A percentile compares a stretch with the other conserved stretches of the same genome.
phyloP scores from a whole-genome alignment of 2,329 filamentous ascomycete genomes.

The Polychaeton citri region DNA sequence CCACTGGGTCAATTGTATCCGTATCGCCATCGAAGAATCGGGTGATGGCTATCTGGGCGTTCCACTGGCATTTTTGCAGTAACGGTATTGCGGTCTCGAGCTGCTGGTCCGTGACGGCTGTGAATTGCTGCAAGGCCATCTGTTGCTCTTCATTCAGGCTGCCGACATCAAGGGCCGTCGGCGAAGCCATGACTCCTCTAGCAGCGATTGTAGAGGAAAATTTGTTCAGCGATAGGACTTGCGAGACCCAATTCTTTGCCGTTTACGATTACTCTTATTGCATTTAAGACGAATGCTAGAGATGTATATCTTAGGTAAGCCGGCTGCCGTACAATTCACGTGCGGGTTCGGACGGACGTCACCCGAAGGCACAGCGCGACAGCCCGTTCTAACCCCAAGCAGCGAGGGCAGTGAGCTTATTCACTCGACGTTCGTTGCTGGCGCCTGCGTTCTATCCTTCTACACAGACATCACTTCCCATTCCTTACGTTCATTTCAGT shows the following conservation, averaged over 20 bases:
- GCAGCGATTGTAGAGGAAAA: no score
- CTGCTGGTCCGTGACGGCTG: slow-evolving; percentile 75
- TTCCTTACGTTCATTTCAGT: not conserved
- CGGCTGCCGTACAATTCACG: no score
- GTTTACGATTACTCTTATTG: no score
- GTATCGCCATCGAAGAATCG: slow-evolving; percentile 97
- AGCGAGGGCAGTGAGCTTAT: not conserved
- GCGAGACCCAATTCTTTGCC: no score
- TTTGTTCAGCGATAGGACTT: no score
- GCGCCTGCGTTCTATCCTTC: not conserved
- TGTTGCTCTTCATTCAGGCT: slow-evolving; percentile 68
- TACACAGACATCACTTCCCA: not conserved
- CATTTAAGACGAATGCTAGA: no score
- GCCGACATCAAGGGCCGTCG: slow-evolving; percentile 40
- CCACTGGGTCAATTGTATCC: slow-evolving; percentile 68
- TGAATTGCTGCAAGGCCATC: slow-evolving; percentile 75
- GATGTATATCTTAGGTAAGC: no score
- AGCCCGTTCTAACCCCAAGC: no score
- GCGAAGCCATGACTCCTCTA: not conserved
- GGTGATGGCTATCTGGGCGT: slow-evolving; percentile 87
- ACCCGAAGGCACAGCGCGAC: no score
- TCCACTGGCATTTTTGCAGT: slow-evolving; percentile 84
- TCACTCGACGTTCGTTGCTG: not conserved
- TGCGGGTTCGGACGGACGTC: no score
- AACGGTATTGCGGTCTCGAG: slow-evolving; percentile 62